Evolutionary conservation across 2,329 filamentous ascomycete genomes (phyloP).

Genomic region (Xylariaceae sp.): DNA sequence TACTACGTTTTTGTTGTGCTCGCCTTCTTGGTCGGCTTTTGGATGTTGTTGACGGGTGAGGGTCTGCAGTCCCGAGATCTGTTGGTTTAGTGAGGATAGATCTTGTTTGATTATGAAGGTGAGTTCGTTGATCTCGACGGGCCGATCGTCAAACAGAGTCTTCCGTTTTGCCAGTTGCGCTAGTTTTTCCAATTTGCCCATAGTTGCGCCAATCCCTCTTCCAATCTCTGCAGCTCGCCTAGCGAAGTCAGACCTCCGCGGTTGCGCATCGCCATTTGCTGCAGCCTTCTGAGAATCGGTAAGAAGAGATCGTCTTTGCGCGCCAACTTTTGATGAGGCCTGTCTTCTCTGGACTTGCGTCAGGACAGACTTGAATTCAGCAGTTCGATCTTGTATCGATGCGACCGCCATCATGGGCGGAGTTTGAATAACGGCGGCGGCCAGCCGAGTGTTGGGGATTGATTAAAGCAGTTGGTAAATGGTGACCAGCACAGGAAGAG

Average conservation of each 20-base stretch:
- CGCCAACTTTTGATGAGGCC: conserved; percentile 74
- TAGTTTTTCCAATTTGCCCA: conserved; percentile 92
- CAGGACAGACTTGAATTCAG: conserved; percentile 92
- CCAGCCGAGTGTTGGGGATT: background rate
- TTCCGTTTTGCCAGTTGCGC: conserved; percentile 94
- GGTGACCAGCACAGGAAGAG: conserved; percentile 8
- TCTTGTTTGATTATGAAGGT: conserved; percentile 99
- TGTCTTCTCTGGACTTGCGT: conserved; percentile 82
- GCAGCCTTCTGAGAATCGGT: conserved; percentile 73
- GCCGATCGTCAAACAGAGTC: conserved; percentile 95
- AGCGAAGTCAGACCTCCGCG: conserved; percentile 87
- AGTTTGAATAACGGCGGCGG: conserved; percentile 1
- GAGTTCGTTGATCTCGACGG: conserved; percentile 95
- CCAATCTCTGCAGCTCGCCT: conserved; percentile 90
- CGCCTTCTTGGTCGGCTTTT: conserved; percentile 78
- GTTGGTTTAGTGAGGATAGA: conserved; percentile 79
- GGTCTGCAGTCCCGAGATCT: conserved; percentile 82
- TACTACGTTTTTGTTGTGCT: conserved; percentile 98
- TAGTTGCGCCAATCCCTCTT: conserved; percentile 86
- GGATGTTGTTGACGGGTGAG: conserved; percentile 80
- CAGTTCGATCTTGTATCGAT: conserved; percentile 95
- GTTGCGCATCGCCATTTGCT: conserved; percentile 59
- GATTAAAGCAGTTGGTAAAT: background rate
- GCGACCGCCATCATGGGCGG: conserved; percentile 62
- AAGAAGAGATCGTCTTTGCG: conserved; percentile 81